Conservation (phyloP, 129 eudicot species). For the Lactuca sativa region DNA sequence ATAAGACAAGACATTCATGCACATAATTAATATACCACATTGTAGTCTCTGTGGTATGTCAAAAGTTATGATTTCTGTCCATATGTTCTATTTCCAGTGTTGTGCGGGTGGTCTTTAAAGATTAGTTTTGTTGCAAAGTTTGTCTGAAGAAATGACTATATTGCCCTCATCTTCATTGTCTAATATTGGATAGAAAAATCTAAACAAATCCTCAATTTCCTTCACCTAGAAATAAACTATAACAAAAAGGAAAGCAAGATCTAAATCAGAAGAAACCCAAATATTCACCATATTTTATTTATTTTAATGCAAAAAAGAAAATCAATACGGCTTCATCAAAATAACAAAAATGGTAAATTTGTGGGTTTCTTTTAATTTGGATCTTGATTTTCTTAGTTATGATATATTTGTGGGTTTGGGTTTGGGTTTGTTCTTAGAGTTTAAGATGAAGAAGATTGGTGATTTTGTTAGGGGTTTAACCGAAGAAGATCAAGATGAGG, state of each 20-base stretch:
- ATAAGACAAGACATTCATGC: not conserved
- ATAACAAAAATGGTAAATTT: no score
- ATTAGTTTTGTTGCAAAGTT: not conserved
- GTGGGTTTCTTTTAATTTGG: not conserved
- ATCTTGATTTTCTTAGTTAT: no score
- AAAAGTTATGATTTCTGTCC: not conserved
- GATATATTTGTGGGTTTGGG: not conserved
- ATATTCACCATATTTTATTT: no score
- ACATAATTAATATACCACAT: not conserved
- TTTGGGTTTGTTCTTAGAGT: not conserved
- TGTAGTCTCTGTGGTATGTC: not conserved
- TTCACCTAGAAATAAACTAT: no score
- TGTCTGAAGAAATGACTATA: not conserved
- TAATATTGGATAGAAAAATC: no score
- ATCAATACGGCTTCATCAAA: not conserved
- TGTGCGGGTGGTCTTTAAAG: not conserved
- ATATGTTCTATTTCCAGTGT: not conserved
- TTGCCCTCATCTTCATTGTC: no score
- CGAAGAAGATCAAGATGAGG: not conserved
- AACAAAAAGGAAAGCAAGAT: no score
- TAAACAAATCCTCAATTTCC: no score
- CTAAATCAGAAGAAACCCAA: no score
- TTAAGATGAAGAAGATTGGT: not conserved
- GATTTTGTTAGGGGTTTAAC: not conserved
- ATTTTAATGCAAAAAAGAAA: not conserved